Conservation (phyloP, 2,329 filamentous ascomycete genomes). For the Talaromyces atroroseus region DNA sequence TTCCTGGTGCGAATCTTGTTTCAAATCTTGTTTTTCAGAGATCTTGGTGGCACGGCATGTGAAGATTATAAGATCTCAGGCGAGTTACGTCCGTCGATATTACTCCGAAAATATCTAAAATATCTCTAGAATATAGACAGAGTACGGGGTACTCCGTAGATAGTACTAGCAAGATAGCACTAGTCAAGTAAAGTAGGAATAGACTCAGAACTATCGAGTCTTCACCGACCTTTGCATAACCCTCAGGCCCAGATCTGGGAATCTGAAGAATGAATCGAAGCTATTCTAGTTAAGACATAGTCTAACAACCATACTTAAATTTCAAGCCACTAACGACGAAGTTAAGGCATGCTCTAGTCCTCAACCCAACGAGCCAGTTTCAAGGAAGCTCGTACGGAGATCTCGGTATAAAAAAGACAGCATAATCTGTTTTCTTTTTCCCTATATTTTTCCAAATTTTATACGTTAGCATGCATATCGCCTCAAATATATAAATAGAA, state of each 20-base stretch:
- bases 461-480: neutral
- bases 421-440: neutral
- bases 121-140: neutral
- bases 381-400: neutral
- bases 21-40: neutral
- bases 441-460: neutral
- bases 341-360: neutral
- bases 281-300: neutral
- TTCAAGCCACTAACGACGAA: no score
- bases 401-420: neutral
- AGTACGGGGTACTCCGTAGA: neutral
- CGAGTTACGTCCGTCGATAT: neutral
- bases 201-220: neutral
- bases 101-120: conserved; percentile 1
- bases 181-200: neutral
- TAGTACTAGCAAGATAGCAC: no score
- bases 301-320: neutral
- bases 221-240: neutral
- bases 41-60: neutral
- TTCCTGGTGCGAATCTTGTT: neutral
- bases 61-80: neutral
- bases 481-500: neutral
- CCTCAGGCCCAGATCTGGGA: neutral
- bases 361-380: neutral
- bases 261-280: neutral